Evolutionary conservation across 2,329 filamentous ascomycete genomes (phyloP).

Genomic region (Arthrobotrys sphaeroides): DNA sequence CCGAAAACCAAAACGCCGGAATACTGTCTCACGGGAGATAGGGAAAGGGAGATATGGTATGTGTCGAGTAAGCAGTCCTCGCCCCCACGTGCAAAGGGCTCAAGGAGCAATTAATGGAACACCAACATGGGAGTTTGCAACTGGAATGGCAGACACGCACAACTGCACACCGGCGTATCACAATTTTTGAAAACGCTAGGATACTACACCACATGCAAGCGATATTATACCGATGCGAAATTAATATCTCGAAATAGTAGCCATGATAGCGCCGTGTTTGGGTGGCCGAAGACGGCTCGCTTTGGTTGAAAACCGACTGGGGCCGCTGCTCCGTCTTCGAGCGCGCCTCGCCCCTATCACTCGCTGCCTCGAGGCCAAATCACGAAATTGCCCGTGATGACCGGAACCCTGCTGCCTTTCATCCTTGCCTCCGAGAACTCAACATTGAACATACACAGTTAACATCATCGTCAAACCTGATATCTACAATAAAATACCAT

Average conservation of each 20-base stretch:
- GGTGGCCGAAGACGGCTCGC: not conserved
- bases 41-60: not conserved
- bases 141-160: too few species aligned
- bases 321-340: not conserved
- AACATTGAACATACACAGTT: not conserved
- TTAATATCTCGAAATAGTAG: not conserved
- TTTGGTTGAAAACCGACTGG: not conserved
- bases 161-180: too few species aligned
- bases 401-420: not conserved
- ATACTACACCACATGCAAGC: too few species aligned
- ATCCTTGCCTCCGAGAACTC: not conserved
- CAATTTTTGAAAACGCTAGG: too few species aligned
- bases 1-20: not conserved
- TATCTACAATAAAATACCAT: not conserved
- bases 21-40: not conserved
- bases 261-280: not conserved
- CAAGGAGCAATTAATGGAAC: not conserved
- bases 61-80: not conserved
- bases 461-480: not conserved
- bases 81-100: not conserved
- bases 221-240: too few species aligned
- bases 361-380: not conserved
- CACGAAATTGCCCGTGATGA: not conserved
- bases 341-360: not conserved
- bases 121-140: not conserved